Evolutionary conservation across 2,329 filamentous ascomycete genomes (phyloP).

Genomic region (Dendryphion nanum): DNA sequence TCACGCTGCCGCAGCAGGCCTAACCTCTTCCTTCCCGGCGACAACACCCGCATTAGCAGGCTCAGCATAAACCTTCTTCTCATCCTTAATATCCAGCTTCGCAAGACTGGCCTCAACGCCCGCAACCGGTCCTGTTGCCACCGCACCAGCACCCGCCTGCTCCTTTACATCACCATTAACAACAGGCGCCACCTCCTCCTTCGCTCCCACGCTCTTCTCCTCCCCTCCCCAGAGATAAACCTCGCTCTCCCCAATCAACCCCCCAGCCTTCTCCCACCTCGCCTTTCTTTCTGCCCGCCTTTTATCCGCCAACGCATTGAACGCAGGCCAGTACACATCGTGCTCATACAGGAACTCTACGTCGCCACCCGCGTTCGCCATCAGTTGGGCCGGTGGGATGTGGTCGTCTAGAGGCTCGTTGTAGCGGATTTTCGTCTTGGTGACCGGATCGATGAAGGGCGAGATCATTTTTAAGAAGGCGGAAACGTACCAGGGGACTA

Average conservation of each 20-base stretch:
- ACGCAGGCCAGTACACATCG: conserved; percentile 80
- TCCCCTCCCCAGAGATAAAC: conserved; percentile 76
- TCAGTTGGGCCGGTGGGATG: conserved; percentile 78
- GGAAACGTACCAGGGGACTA: conserved; percentile 89
- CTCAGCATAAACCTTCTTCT: conserved; percentile 11
- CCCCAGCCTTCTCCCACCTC: conserved; percentile 78
- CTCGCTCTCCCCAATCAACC: conserved; percentile 82
- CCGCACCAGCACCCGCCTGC: not conserved
- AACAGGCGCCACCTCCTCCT: not conserved
- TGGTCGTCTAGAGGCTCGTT: conserved; percentile 86
- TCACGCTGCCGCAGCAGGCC: too few species aligned
- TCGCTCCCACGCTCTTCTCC: conserved; percentile 11
- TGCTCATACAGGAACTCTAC: conserved; percentile 93
- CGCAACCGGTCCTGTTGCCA: conserved; percentile 1
- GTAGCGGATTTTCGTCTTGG: conserved; percentile 93
- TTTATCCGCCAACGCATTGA: conserved; percentile 68
- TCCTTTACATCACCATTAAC: not conserved
- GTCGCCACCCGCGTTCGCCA: conserved; percentile 74
- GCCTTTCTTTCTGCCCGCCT: conserved; percentile 61
- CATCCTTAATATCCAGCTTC: conserved; percentile 22
- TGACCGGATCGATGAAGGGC: conserved; percentile 94
- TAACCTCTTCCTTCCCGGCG: too few species aligned
- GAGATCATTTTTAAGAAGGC: conserved; percentile 96
- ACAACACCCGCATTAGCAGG: conserved; percentile 15
- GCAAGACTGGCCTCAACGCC: conserved; percentile 12